Conservation (phyloP, 2,329 filamentous ascomycete species). For the Phyllosticta ampelicida region DNA sequence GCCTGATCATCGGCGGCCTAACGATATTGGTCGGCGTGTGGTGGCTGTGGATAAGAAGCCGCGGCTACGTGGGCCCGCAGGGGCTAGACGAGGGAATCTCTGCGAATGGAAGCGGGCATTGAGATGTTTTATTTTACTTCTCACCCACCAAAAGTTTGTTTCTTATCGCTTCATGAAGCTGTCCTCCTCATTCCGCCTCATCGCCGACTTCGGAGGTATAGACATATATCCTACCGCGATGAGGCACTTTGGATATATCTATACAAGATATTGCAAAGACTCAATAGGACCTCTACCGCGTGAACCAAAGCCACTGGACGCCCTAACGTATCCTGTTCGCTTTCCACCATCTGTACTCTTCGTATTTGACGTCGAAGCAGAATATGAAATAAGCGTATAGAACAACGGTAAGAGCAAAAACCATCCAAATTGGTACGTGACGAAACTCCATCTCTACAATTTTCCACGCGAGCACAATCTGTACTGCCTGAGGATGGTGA, state of each 20-base stretch:
- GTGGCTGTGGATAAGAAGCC: conserved; percentile 21
- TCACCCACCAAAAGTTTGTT: not conserved
- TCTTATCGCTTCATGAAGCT: not conserved
- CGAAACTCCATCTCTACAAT: not conserved
- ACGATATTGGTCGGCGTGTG: conserved; percentile 39
- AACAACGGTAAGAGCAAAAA: not conserved
- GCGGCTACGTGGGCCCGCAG: conserved; percentile 5
- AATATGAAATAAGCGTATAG: not conserved
- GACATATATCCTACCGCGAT: too few relatives aligned
- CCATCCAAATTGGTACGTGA: not conserved
- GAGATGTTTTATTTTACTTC: not conserved
- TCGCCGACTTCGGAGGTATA: not conserved
- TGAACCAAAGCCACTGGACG: too few relatives aligned
- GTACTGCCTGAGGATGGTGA: not conserved
- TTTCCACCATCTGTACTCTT: not conserved
- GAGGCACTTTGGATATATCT: too few relatives aligned
- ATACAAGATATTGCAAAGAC: too few relatives aligned
- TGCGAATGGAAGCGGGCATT: not conserved
- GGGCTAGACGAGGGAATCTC: not conserved
- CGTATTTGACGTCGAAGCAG: not conserved
- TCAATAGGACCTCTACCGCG: too few relatives aligned
- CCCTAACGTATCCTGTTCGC: not conserved
- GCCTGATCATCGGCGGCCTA: conserved; percentile 42
- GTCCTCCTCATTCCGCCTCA: not conserved
- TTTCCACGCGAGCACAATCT: not conserved